Evolutionary conservation across 805 yeast genomes (phyloP), one percentile per base, ranked within the genome.

Genomic region (Zygosaccharomyces rouxii): DNA sequence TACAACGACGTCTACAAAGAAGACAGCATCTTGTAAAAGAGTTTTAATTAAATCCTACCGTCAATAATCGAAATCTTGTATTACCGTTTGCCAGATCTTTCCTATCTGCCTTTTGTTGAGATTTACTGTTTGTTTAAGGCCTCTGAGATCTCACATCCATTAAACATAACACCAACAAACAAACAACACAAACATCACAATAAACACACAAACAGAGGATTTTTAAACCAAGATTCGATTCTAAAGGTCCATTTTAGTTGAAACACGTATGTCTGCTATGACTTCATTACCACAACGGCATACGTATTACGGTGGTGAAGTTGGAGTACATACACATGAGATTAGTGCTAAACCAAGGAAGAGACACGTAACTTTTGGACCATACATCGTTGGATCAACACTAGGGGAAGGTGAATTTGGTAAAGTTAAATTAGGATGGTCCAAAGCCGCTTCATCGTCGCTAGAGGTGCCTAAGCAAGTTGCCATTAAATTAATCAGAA

Each of bases 391-490:
- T 6, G 99, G 98, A 2, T 83, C 95, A 11, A 92, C 99, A 0
- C 71, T 94, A 11, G 99, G 99, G 29, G 97, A 94, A 70, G 99
- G 99, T 42, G 99, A 94, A 64, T 94, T 94, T 68, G 99, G 99
- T 50, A 92, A 94, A 68, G 99, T 94, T 50, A 94, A 92, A 66
- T 74, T 94, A 19, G 98, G 97, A 11, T 92, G 97, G 97, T 76
- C 95, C 51, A 87, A 86, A 64, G 89, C 89, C 16, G 71, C 80
- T 9, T 26, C 38, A 47, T 25, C 48, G 23, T 44, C 60, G 18
- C 49, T 50, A 14, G 64, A 58, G 18, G 56, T 62, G 3, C 84
- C 89, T 2, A 78, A 84, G 33, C 95, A 89, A 69, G 96, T 89
- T 9, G 99, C 99, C 41, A 89, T 94, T 59, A 94, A 94, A 63